phyloP scores from a whole-genome alignment of 441 rosid species.

The Flueggea neowawraea region DNA sequence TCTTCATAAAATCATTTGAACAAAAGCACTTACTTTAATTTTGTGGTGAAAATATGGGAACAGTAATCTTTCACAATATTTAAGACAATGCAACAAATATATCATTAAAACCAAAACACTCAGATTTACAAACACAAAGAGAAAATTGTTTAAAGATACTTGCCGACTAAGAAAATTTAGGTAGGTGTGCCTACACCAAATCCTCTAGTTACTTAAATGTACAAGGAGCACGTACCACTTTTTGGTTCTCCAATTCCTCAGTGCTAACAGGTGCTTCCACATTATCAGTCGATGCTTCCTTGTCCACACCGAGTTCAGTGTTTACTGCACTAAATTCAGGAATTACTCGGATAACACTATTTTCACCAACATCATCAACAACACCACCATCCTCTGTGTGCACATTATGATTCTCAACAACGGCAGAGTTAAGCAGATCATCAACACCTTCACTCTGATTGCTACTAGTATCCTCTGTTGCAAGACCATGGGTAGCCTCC shows the following conservation, averaged over 20 bases:
- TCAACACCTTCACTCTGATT: constrained; percentile 16
- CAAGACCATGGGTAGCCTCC: constrained; percentile 11
- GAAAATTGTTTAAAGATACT: too few species aligned
- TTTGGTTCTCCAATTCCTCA: constrained; percentile 19
- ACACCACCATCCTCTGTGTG: constrained; percentile 4
- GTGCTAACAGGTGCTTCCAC: constrained; percentile 11
- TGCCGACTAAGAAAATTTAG: too few species aligned
- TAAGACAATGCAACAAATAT: too few species aligned
- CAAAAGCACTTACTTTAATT: too few species aligned
- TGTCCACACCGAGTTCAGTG: not conserved
- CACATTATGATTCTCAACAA: constrained; percentile 12
- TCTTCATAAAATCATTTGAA: too few species aligned
- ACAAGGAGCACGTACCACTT: constrained; percentile 43
- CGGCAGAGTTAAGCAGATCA: constrained; percentile 7
- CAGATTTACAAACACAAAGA: too few species aligned
- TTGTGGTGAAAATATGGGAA: too few species aligned
- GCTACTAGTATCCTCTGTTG: constrained; percentile 23
- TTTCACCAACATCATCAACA: constrained; percentile 16
- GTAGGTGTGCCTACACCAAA: too few species aligned
- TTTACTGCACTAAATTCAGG: constrained; percentile 20
- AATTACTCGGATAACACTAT: constrained; percentile 18
- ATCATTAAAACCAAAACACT: too few species aligned
- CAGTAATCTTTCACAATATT: too few species aligned
- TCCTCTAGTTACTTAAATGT: constrained; percentile 1
- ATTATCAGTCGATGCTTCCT: constrained; percentile 19